Percentiles rank a stretch among this genome's conserved stretches.
Conservation (phyloP, 2,329 filamentous ascomycete genomes). For the Sporothrix protearum region DNA sequence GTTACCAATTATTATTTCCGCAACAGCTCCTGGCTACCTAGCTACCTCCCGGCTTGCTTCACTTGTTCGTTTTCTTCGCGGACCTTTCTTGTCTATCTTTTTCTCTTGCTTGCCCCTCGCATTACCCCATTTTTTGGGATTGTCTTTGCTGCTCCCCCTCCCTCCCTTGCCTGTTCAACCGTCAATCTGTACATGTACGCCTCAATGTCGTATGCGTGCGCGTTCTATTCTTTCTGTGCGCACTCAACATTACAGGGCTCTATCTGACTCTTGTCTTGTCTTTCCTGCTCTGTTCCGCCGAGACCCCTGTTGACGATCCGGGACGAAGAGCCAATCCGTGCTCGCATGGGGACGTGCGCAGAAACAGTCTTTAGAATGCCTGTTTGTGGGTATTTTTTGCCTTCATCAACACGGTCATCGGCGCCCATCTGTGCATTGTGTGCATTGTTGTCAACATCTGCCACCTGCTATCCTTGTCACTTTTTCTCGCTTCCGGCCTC, state of each 20-base stretch:
- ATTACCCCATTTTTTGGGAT: constrained; percentile 2
- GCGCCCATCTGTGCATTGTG: background rate
- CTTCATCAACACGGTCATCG: background rate
- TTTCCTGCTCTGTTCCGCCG: constrained; percentile 12
- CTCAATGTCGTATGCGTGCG: background rate
- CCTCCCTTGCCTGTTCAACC: constrained; percentile 18
- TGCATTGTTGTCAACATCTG: background rate
- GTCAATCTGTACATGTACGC: background rate
- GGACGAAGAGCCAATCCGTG: background rate
- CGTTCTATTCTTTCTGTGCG: background rate
- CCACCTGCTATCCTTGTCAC: background rate
- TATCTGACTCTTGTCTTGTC: background rate
- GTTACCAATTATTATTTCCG: background rate
- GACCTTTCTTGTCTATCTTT: background rate
- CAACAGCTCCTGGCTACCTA: constrained; percentile 3
- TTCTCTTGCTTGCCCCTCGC: background rate
- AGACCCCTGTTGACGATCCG: constrained; percentile 16
- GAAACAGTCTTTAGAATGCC: background rate
- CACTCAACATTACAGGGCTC: background rate
- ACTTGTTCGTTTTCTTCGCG: background rate
- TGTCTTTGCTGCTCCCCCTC: background rate
- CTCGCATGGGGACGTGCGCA: background rate
- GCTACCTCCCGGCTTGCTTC: background rate
- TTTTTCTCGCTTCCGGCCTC: background rate
- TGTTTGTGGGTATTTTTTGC: too few relatives aligned